A percentile compares a stretch with the other conserved stretches of the same genome.
These are phyloP conservation scores for Letharia lupina DNA, from an alignment of 495 filamentous ascomycete genomes.

Conservation along the genomic window DNA sequence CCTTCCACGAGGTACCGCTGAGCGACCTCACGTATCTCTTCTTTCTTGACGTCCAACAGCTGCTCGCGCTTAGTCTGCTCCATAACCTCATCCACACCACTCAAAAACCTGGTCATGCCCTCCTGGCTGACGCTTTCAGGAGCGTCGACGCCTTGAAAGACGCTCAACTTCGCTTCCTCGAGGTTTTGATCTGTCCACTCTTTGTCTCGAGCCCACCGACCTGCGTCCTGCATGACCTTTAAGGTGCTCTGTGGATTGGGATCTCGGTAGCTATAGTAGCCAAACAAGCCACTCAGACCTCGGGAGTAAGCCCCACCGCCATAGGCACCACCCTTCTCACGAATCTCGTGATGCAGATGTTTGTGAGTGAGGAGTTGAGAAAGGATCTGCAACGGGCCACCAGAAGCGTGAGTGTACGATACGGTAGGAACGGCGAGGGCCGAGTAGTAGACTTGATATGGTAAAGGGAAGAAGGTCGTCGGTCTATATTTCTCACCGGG, in stretches of 20 bases:
- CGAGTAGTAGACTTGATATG: slow-evolving; percentile 95
- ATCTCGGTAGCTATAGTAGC: slow-evolving; percentile 93
- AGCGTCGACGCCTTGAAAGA: slow-evolving; percentile 94
- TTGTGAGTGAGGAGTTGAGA: slow-evolving; percentile 94
- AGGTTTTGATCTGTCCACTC: slow-evolving; percentile 80
- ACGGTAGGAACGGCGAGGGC: slow-evolving; percentile 72
- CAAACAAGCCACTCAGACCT: slow-evolving; percentile 74
- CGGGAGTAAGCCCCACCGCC: slow-evolving; percentile 82
- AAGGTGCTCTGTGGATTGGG: slow-evolving; percentile 89
- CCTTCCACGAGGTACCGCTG: slow-evolving; percentile 71
- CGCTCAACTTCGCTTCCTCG: slow-evolving; percentile 89
- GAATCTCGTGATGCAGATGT: slow-evolving; percentile 93
- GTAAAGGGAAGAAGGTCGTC: slow-evolving; percentile 85
- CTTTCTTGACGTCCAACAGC: slow-evolving; percentile 75
- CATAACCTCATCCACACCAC: slow-evolving; percentile 82
- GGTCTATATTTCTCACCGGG: slow-evolving; percentile 32
- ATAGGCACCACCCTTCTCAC: slow-evolving; percentile 96
- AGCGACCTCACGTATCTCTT: slow-evolving; percentile 72
- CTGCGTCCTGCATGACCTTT: slow-evolving; percentile 74
- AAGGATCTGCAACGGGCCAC: slow-evolving; percentile 75
- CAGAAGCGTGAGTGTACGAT: slow-evolving; percentile 66
- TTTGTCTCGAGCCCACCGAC: slow-evolving; percentile 74
- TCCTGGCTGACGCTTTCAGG: slow-evolving; percentile 81
- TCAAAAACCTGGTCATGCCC: slow-evolving; percentile 77
- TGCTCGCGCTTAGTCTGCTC: slow-evolving; percentile 75